Conservation (phyloP, 495 filamentous ascomycete species). For the Neurospora sp. region DNA sequence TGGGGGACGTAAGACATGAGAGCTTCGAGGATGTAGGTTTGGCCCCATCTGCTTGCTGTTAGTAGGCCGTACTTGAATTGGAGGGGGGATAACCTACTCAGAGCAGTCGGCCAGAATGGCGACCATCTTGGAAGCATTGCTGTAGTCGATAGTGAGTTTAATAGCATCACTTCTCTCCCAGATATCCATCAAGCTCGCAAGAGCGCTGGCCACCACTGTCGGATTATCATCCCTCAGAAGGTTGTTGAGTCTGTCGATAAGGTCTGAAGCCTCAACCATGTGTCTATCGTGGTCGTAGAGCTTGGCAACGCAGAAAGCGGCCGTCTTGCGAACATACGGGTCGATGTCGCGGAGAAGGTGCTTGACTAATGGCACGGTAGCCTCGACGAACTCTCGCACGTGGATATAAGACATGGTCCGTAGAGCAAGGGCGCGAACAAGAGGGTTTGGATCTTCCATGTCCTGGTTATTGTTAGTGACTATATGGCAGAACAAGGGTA, state of each 20-base stretch:
- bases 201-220: slow-evolving; percentile 88
- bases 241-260: slow-evolving; percentile 85
- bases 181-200: slow-evolving; percentile 92
- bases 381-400: slow-evolving; percentile 90
- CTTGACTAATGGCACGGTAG: slow-evolving; percentile 76
- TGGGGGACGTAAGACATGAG: slow-evolving; percentile 97
- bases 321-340: slow-evolving; percentile 96
- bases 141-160: slow-evolving; percentile 95
- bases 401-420: slow-evolving; percentile 97
- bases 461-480: slow-evolving; percentile 48
- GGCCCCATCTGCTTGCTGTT: slow-evolving; percentile 68
- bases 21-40: slow-evolving; percentile 96
- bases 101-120: slow-evolving; percentile 95
- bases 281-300: slow-evolving; percentile 91
- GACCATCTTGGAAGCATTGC: slow-evolving; percentile 93
- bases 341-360: slow-evolving; percentile 76
- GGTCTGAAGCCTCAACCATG: slow-evolving; percentile 79
- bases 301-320: slow-evolving; percentile 93
- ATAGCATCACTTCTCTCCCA: slow-evolving; percentile 97
- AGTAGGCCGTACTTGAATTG: not conserved
- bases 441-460: slow-evolving; percentile 85
- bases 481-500: not conserved
- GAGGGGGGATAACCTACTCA: slow-evolving; percentile 52
- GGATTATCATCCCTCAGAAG: slow-evolving; percentile 94
- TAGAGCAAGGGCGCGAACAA: slow-evolving; percentile 85